Conservation (phyloP, 2,329 filamentous ascomycete species). For the Cladosporium sp. region DNA sequence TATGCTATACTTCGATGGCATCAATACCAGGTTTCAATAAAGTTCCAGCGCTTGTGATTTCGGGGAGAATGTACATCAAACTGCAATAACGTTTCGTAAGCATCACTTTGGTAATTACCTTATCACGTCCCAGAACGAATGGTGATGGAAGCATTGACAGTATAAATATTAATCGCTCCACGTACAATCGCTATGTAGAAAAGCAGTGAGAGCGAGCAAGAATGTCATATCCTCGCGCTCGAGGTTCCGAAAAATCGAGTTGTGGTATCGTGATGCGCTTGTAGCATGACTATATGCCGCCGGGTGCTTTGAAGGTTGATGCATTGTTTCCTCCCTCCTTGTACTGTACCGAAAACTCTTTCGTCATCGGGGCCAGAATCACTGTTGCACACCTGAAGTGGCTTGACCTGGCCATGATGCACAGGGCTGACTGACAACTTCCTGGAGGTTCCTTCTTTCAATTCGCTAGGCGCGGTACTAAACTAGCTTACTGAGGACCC, state of each 20-base stretch:
- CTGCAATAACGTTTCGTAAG: too few relatives aligned
- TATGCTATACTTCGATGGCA: too few relatives aligned
- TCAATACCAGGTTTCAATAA: too few relatives aligned
- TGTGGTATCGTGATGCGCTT: neutral
- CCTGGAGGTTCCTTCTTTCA: neutral
- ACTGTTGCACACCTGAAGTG: too few relatives aligned
- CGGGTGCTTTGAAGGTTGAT: neutral
- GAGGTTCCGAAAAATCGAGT: neutral
- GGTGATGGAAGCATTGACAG: too few relatives aligned
- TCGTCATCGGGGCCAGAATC: neutral
- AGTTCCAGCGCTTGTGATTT: too few relatives aligned
- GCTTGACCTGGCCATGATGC: neutral
- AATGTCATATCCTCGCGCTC: neutral
- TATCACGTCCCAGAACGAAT: too few relatives aligned
- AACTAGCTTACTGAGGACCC: slow-evolving; percentile 6
- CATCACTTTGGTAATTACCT: too few relatives aligned
- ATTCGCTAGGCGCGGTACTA: neutral
- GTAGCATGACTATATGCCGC: neutral
- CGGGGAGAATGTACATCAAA: too few relatives aligned
- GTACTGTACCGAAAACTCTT: neutral
- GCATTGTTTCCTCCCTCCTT: neutral
- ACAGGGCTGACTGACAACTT: neutral
- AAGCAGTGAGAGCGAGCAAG: neutral
- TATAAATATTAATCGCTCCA: neutral
- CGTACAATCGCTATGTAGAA: slow-evolving; percentile 1